These are phyloP conservation scores for Apiospora sp. DNA, from an alignment of 2,329 filamentous ascomycete genomes.

Conservation along the genomic window DNA sequence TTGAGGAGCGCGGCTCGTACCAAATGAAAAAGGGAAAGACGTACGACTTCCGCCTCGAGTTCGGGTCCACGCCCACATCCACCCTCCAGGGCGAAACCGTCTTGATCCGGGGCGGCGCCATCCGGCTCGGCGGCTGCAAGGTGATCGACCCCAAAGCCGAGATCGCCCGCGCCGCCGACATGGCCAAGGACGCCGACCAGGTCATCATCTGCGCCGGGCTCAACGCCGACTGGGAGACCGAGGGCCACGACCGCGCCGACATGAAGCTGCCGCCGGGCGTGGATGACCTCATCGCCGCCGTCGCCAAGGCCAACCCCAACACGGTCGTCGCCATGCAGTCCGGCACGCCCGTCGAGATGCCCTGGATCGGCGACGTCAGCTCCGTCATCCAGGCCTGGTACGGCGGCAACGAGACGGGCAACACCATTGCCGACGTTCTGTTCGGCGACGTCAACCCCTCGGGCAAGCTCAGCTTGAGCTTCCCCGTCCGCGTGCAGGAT, in stretches of 20 bases:
- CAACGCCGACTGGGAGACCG: slow-evolving; percentile 83
- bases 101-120: slow-evolving; percentile 64
- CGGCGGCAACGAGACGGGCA: slow-evolving; percentile 75
- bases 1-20: slow-evolving; percentile 67
- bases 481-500: slow-evolving; percentile 57
- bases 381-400: slow-evolving; percentile 83
- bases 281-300: slow-evolving; percentile 72
- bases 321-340: slow-evolving; percentile 80
- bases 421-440: slow-evolving; percentile 66
- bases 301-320: slow-evolving; percentile 72
- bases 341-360: slow-evolving; percentile 77
- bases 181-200: slow-evolving; percentile 76
- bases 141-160: slow-evolving; percentile 65
- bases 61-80: slow-evolving; percentile 65
- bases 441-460: slow-evolving; percentile 68
- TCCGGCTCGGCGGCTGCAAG: slow-evolving; percentile 68
- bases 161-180: slow-evolving; percentile 70
- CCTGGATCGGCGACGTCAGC: slow-evolving; percentile 65
- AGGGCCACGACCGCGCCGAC: slow-evolving; percentile 79
- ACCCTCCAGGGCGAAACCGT: slow-evolving; percentile 60
- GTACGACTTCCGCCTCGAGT: slow-evolving; percentile 67
- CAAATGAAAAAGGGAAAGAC: slow-evolving; percentile 65
- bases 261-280: slow-evolving; percentile 78
- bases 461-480: slow-evolving; percentile 66
- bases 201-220: slow-evolving; percentile 81